These are phyloP conservation scores for Kodamaea alishanica DNA, from an alignment of 1,139 yeast genomes.

Conservation along the genomic window DNA sequence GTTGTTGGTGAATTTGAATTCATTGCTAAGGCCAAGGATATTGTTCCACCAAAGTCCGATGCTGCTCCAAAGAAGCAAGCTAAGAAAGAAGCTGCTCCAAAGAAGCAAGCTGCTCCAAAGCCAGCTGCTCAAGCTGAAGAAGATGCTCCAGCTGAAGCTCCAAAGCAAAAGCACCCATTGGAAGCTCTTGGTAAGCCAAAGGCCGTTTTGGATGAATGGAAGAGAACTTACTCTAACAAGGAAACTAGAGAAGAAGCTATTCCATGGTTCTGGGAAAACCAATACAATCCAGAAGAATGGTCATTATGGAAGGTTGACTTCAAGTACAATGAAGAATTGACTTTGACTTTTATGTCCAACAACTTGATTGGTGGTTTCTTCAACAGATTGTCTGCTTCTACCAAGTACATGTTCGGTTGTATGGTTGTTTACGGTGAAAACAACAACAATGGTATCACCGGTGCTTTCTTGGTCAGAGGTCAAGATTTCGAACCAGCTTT, in stretches of 20 bases:
- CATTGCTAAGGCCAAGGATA: constrained; percentile 64
- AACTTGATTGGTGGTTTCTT: constrained; percentile 98
- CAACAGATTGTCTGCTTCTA: constrained; percentile 87
- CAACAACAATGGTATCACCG: constrained; percentile 96
- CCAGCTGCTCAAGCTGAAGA: constrained; percentile 41
- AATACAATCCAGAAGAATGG: constrained; percentile 90
- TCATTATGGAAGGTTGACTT: constrained; percentile 93
- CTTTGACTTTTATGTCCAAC: constrained; percentile 96
- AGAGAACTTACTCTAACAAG: constrained; percentile 94
- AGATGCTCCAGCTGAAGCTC: constrained; percentile 36
- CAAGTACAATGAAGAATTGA: constrained; percentile 97
- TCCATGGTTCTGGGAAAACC: constrained; percentile 96
- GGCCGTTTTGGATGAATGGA: constrained; percentile 87
- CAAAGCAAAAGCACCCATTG: constrained; percentile 90
- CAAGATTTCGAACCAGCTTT: constrained; percentile 88
- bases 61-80: constrained; percentile 31
- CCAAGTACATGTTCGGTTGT: constrained; percentile 92
- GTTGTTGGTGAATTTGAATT: constrained; percentile 47
- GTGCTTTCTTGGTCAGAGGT: constrained; percentile 94
- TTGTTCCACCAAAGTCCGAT: constrained; percentile 49
- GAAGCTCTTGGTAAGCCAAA: constrained; percentile 74
- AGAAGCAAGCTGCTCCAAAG: constrained; percentile 30
- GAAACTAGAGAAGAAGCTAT: constrained; percentile 92
- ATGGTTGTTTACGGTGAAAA: constrained; percentile 96
- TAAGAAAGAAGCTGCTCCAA: constrained; percentile 20